Percentiles rank a stretch among this genome's conserved stretches.
Conservation (phyloP, 371 early-diverging fungal species). For the Dinochytrium kinnereticum region DNA sequence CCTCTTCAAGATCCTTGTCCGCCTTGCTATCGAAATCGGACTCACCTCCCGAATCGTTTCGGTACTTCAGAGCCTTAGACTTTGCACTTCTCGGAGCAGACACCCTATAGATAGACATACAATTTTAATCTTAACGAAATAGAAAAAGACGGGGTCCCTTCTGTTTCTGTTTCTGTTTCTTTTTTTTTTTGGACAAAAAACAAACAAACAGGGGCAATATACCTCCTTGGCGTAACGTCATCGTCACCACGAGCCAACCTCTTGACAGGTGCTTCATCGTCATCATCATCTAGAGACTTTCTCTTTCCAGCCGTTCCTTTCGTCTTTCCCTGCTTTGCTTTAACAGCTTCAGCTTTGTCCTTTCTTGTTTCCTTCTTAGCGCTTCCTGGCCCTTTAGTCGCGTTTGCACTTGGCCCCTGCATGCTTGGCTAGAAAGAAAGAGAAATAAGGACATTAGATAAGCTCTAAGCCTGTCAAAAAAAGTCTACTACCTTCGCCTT, state of each 20-base stretch:
- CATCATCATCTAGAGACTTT: slow-evolving; percentile 20
- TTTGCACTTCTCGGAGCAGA: slow-evolving; percentile 1
- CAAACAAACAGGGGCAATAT: not conserved
- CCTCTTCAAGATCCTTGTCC: not conserved
- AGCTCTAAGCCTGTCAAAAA: slow-evolving; percentile 1
- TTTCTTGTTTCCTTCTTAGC: not conserved
- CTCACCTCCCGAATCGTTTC: not conserved
- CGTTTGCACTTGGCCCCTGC: not conserved
- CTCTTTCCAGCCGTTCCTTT: slow-evolving; percentile 8
- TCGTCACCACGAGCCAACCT: not conserved
- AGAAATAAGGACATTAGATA: not conserved
- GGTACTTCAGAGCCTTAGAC: not conserved
- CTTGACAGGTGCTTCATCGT: not conserved
- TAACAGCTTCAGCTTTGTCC: not conserved
- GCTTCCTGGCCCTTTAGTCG: slow-evolving; percentile 5
- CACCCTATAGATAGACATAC: not conserved
- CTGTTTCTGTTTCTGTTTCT: not conserved
- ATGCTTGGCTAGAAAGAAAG: too few relatives aligned
- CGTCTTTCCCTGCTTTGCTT: not conserved
- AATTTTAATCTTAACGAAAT: not conserved
- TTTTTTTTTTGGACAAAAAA: not conserved
- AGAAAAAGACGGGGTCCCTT: slow-evolving; percentile 2
- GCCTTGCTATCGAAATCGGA: slow-evolving; percentile 8
- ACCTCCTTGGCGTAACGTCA: not conserved
- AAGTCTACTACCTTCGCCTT: slow-evolving; percentile 6